Evolutionary conservation across 768 basidiomycete genomes (phyloP).

Genomic region (Macrocybe gigantea): DNA sequence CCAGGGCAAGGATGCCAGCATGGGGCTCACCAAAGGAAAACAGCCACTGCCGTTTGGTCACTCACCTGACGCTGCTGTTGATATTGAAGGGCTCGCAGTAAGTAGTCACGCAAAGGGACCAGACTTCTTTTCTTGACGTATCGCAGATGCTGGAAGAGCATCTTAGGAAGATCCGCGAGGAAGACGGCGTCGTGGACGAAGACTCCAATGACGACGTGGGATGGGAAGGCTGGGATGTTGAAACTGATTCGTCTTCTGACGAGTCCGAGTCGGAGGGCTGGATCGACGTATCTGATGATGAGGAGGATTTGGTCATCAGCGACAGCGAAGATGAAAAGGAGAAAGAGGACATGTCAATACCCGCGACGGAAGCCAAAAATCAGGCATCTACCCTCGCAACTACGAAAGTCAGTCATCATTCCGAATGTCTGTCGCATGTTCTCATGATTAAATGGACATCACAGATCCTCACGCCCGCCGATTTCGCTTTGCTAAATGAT

Average conservation of each 20-base stretch:
- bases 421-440: neutral
- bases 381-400: constrained; percentile 64
- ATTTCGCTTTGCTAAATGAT: constrained; percentile 89
- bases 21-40: constrained; percentile 58
- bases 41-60: constrained; percentile 84
- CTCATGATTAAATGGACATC: neutral
- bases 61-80: constrained; percentile 61
- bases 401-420: constrained; percentile 54
- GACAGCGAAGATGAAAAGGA: constrained; percentile 82
- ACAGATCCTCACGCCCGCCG: constrained; percentile 95
- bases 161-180: constrained; percentile 63
- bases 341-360: constrained; percentile 17
- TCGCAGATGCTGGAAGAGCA: constrained; percentile 84
- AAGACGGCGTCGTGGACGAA: constrained; percentile 45
- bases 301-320: constrained; percentile 66
- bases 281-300: constrained; percentile 75
- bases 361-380: constrained; percentile 25
- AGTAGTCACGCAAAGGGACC: constrained; percentile 18
- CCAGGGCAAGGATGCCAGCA: constrained; percentile 90
- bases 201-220: constrained; percentile 60
- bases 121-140: neutral
- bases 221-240: constrained; percentile 90
- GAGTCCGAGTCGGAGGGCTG: constrained; percentile 67
- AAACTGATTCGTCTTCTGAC: constrained; percentile 56
- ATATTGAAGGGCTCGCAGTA: constrained; percentile 88